phyloP scores from a whole-genome alignment of 164 flowering plant species.

The Vitis rotundifolia region DNA sequence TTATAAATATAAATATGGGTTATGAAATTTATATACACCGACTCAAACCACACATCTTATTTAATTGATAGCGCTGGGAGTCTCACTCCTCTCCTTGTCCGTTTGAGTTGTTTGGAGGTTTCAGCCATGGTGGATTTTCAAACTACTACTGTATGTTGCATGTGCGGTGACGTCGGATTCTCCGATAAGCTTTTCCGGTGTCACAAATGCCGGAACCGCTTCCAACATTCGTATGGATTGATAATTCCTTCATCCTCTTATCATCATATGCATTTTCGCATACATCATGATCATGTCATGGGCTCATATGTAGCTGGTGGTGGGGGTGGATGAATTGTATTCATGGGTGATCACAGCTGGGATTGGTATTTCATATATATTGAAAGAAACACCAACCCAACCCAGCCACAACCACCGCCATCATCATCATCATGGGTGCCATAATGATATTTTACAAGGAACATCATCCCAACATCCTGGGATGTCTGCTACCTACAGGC shows the following conservation, averaged over 20 bases:
- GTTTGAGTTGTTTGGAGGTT: not conserved
- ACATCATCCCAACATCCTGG: too few relatives aligned
- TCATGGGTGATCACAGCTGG: too few relatives aligned
- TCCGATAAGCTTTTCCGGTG: constrained; percentile 94
- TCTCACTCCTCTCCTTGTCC: not conserved
- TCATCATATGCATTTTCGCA: constrained; percentile 4
- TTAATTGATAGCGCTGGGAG: not conserved
- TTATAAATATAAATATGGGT: not conserved
- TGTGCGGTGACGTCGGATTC: constrained; percentile 98
- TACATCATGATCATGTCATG: not conserved
- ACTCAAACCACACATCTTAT: constrained; percentile 22
- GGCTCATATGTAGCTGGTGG: too few relatives aligned
- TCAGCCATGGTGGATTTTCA: constrained; percentile 72
- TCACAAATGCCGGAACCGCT: constrained; percentile 67
- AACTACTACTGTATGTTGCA: constrained; percentile 61
- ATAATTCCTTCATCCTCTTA: not conserved
- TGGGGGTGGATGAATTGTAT: too few relatives aligned
- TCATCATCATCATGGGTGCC: constrained; percentile 3
- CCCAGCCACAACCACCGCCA: constrained; percentile 11
- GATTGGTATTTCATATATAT: not conserved
- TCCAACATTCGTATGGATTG: constrained; percentile 82
- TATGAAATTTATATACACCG: constrained; percentile 26
- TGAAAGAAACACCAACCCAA: constrained; percentile 4
- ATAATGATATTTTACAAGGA: not conserved
- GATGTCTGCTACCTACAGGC: too few relatives aligned